A percentile compares a stretch with the other conserved stretches of the same genome.
Conservation (phyloP, 441 rosid genomes). For the Erodium trifolium region DNA sequence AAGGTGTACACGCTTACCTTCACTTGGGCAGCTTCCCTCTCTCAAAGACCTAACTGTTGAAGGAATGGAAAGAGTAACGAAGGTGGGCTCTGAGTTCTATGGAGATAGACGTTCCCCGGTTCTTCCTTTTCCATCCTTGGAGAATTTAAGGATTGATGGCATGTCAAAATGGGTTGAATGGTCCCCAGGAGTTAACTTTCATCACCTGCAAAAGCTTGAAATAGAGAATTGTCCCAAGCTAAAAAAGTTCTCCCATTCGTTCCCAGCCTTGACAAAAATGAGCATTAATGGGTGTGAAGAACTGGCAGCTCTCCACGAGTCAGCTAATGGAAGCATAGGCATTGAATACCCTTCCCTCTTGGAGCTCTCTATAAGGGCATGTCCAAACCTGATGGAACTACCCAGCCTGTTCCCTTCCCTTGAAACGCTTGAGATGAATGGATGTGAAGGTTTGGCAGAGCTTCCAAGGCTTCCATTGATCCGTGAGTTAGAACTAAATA, state of each 20-base stretch:
- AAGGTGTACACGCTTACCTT: slow-evolving; percentile 25
- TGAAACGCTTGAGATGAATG: slow-evolving; percentile 14
- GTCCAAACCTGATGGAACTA: slow-evolving; percentile 16
- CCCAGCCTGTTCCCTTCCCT: slow-evolving; percentile 20
- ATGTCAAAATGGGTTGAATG: slow-evolving; percentile 29
- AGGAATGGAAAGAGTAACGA: slow-evolving; percentile 18
- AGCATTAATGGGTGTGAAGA: slow-evolving; percentile 10
- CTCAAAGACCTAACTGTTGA: slow-evolving; percentile 21
- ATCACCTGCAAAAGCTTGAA: slow-evolving; percentile 18
- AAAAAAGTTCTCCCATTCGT: slow-evolving; percentile 9
- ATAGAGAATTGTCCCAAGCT: slow-evolving; percentile 19
- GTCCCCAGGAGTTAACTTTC: slow-evolving; percentile 21
- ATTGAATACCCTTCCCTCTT: slow-evolving; percentile 17
- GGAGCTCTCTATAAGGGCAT: slow-evolving; percentile 14
- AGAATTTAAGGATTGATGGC: slow-evolving; percentile 18
- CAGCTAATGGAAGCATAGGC: neutral
- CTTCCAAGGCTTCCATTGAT: slow-evolving; percentile 20
- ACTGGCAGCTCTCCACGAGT: slow-evolving; percentile 14
- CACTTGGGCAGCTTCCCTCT: slow-evolving; percentile 29
- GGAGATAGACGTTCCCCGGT: slow-evolving; percentile 10
- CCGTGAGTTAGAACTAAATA: slow-evolving; percentile 11
- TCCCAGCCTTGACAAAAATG: slow-evolving; percentile 22
- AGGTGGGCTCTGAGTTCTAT: slow-evolving; percentile 27
- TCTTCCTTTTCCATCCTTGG: slow-evolving; percentile 20
- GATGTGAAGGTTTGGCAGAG: slow-evolving; percentile 4